Conservation (phyloP, 2,329 filamentous ascomycete species). For the Aspergillus hortae region DNA sequence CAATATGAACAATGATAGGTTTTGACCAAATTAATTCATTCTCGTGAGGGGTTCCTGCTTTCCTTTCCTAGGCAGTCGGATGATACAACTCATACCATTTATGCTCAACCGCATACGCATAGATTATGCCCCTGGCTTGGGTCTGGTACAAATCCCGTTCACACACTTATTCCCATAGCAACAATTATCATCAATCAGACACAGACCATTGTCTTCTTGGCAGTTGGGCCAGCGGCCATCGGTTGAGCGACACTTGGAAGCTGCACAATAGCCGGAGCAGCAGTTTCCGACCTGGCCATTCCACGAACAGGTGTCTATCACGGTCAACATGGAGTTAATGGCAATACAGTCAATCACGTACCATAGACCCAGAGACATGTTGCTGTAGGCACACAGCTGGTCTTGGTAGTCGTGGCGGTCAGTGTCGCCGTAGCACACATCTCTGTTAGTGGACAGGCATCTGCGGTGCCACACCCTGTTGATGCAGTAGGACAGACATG, state of each 20-base stretch:
- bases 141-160: slow-evolving; percentile 18
- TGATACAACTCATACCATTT: neutral
- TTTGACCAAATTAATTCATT: neutral
- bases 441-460: slow-evolving; percentile 19
- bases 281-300: slow-evolving; percentile 21
- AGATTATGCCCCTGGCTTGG: neutral
- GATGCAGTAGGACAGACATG: no score
- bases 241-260: slow-evolving; percentile 25
- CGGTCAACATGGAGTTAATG: neutral
- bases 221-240: slow-evolving; percentile 26
- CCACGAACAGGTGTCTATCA: slow-evolving; percentile 5
- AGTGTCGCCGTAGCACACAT: slow-evolving; percentile 22
- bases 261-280: slow-evolving; percentile 29
- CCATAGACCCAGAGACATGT: neutral
- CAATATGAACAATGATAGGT: neutral
- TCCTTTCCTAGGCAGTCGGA: no score
- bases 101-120: no score
- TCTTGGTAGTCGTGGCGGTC: slow-evolving; percentile 4
- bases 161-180: slow-evolving; percentile 27
- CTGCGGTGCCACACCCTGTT: slow-evolving; percentile 5
- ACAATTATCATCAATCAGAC: slow-evolving; percentile 23
- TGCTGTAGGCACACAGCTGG: slow-evolving; percentile 1
- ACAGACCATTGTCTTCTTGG: slow-evolving; percentile 24
- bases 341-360: neutral
- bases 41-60: no score